These are phyloP conservation scores for Arachis monticola DNA, from an alignment of 331 rosid species.

Conservation along the genomic window DNA sequence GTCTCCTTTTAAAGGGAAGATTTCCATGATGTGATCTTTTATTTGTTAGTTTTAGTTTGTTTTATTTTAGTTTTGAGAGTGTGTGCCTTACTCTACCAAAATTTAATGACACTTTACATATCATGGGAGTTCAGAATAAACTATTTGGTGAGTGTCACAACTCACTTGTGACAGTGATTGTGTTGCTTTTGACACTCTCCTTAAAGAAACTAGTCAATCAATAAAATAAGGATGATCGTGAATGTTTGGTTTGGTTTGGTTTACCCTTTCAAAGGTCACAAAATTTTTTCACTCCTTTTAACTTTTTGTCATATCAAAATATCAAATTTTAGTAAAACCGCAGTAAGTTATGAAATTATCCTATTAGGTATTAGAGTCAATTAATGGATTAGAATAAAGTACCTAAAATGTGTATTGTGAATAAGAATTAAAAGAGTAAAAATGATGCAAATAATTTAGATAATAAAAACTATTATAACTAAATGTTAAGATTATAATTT, in stretches of 20 bases:
- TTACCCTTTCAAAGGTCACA: not conserved
- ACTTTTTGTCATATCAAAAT: not conserved
- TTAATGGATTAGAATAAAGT: too few species aligned
- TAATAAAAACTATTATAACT: too few species aligned
- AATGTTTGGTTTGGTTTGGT: not conserved
- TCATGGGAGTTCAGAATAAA: slow-evolving; percentile 39
- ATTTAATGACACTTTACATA: not conserved
- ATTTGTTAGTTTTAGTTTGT: too few species aligned
- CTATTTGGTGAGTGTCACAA: slow-evolving; percentile 19
- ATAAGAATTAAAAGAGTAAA: too few species aligned
- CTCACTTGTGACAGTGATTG: slow-evolving; percentile 27
- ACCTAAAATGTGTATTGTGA: too few species aligned
- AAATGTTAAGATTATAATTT: too few species aligned
- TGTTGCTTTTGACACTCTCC: slow-evolving; percentile 16
- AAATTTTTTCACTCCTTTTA: not conserved
- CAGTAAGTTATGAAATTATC: too few species aligned
- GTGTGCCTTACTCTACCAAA: not conserved
- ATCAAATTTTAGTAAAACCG: too few species aligned
- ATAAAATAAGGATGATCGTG: not conserved
- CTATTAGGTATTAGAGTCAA: too few species aligned
- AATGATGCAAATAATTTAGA: too few species aligned
- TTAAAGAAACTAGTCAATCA: slow-evolving; percentile 11
- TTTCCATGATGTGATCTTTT: slow-evolving; percentile 36
- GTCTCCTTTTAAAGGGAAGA: slow-evolving; percentile 40
- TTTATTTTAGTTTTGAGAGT: not conserved